phyloP scores from a whole-genome alignment of 768 basidiomycete species.

The Amanita muscaria region DNA sequence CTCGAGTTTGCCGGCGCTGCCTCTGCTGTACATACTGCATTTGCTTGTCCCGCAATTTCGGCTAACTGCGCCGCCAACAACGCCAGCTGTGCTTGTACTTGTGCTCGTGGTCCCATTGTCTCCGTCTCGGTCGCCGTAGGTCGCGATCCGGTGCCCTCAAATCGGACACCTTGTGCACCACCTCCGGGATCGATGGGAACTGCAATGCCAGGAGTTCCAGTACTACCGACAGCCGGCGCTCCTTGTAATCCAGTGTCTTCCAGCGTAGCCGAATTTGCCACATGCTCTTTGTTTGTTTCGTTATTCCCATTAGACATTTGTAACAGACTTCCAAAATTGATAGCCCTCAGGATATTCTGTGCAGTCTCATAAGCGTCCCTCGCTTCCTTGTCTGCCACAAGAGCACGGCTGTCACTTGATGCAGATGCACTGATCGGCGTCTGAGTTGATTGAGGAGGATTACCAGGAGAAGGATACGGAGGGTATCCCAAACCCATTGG shows the following conservation, averaged over 20 bases:
- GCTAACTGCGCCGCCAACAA: conserved; percentile 65
- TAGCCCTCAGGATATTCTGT: conserved; percentile 67
- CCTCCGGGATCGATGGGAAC: not conserved
- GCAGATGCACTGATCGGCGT: conserved; percentile 9
- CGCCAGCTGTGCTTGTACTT: conserved; percentile 65
- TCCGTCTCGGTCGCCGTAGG: not conserved
- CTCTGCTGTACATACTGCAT: not conserved
- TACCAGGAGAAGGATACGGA: conserved; percentile 18
- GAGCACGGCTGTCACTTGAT: conserved; percentile 9
- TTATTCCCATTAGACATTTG: conserved; percentile 27
- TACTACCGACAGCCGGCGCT: too few species aligned
- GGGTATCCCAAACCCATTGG: conserved; percentile 15
- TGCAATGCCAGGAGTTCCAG: too few species aligned
- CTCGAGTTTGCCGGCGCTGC: conserved; percentile 16
- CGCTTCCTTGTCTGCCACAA: conserved; percentile 21
- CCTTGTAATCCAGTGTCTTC: too few species aligned
- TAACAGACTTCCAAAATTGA: conserved; percentile 56
- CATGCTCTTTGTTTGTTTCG: not conserved
- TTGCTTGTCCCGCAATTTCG: conserved; percentile 34
- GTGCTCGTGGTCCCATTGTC: conserved; percentile 34
- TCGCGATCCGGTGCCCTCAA: not conserved
- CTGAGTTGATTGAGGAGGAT: conserved; percentile 15
- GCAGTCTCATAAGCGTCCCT: conserved; percentile 70
- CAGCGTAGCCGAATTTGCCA: not conserved
- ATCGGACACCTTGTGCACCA: not conserved